Base-by-base conservation (phyloP, 352 stramenopile species). In the Phytophthora litchii region DNA sequence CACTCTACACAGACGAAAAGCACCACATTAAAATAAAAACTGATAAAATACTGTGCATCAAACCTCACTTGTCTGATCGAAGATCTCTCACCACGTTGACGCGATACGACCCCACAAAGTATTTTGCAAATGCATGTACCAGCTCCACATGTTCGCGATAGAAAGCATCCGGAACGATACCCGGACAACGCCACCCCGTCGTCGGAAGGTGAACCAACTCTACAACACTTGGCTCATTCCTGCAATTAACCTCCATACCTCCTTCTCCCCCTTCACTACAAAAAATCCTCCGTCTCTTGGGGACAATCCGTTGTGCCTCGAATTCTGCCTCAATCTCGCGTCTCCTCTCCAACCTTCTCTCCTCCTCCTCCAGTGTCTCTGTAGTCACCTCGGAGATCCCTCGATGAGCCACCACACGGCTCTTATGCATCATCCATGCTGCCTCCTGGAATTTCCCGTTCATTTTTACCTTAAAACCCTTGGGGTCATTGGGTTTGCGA, bases 391-490 rank as follows among this genome's bases (percentile, higher is more conserved):
- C 48, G 2, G 29, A 32, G 4, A 17, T 47, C 3, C 19, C 40
- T 62, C 42, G 48, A 40, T 89, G 80, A 31, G 75, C 71, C 25
- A 81, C 68, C 19, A 88, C 76, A 29, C 77, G 73, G 38, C 57
- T 85, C 72, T 89, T 89, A 54, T 88, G 80, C 75, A 86, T 82
- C 38, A 80, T 16, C 78, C 80, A 89, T 14, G 80, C 80, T 1
- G 76, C 75, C 46, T 83, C 74, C 49, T 88, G 77, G 56, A 86
- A 88, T 19, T 55, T 70, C 2, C 77, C 75, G 34, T 89, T 89
- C 80, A 89, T 89, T 44, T 86, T 89, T 12, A 89, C 74, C 44
- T 86, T 89, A 49, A 88, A 89, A 2, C 80, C 80, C 5, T 76
- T 64, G 3, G 75, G 72, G 29, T 87, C 80, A 52, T 88, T 88